A percentile compares a stretch with the other conserved stretches of the same genome.
phyloP scores from a whole-genome alignment of 129 eudicot genomes.

The Silybum marianum region DNA sequence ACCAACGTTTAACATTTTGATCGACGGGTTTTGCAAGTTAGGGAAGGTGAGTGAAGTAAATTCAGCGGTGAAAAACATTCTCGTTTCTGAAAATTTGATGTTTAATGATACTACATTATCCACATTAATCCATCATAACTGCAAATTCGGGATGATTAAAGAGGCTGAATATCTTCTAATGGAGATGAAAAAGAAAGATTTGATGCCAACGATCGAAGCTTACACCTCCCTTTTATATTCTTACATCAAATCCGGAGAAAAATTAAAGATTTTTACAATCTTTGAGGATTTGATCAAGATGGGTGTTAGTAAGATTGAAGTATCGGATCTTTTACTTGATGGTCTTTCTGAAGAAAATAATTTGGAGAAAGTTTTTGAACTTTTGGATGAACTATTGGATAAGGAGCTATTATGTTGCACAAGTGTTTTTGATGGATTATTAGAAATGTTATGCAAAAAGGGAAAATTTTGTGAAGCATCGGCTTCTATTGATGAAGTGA shows the following conservation, averaged over 20 bases:
- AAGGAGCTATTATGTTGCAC: slow-evolving; percentile 35
- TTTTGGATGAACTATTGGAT: slow-evolving; percentile 18
- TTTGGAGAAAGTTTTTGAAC: slow-evolving; percentile 30
- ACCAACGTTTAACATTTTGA: slow-evolving; percentile 28
- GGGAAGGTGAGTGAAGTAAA: slow-evolving; percentile 38
- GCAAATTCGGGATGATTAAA: slow-evolving; percentile 34
- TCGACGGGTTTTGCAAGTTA: slow-evolving; percentile 34
- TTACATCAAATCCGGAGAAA: slow-evolving; percentile 33
- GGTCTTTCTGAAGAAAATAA: slow-evolving; percentile 39
- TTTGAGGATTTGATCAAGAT: slow-evolving; percentile 25
- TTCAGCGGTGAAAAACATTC: slow-evolving; percentile 24
- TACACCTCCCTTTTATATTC: slow-evolving; percentile 42
- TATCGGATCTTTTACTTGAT: slow-evolving; percentile 20
- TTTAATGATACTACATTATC: slow-evolving; percentile 30
- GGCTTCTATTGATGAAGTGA: slow-evolving; percentile 49
- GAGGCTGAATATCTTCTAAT: slow-evolving; percentile 28
- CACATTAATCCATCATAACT: slow-evolving; percentile 29
- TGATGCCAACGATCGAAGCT: slow-evolving; percentile 18
- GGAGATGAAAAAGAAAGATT: slow-evolving; percentile 30
- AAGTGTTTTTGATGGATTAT: slow-evolving; percentile 16
- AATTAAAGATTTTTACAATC: slow-evolving; percentile 28
- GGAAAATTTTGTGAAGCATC: slow-evolving; percentile 36
- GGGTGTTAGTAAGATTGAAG: slow-evolving; percentile 28
- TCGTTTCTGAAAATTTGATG: slow-evolving; percentile 9
- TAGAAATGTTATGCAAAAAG: slow-evolving; percentile 22